Percentiles rank a stretch among this genome's conserved stretches.
Evolutionary conservation across 2,329 filamentous ascomycete species (phyloP).

Genomic region (Cercospora canescens): DNA sequence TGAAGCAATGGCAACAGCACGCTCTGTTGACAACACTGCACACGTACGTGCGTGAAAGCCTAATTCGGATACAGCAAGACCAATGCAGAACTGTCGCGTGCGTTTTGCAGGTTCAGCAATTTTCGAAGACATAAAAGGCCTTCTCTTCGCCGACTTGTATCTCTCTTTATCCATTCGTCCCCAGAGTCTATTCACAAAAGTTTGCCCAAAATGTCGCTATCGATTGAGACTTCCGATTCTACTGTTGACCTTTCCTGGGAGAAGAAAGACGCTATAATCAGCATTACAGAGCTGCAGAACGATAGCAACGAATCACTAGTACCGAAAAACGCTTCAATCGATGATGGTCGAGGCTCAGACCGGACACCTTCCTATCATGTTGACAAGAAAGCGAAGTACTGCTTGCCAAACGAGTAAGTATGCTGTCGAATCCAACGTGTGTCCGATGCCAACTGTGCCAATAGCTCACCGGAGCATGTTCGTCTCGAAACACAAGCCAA

Average conservation of each 20-base stretch:
- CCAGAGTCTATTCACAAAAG: background rate
- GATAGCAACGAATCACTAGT: background rate
- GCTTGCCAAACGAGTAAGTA: conserved; percentile 8
- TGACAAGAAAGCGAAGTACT: conserved; percentile 7
- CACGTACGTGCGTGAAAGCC: too few species aligned
- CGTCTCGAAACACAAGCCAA: conserved; percentile 27
- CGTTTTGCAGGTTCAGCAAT: background rate
- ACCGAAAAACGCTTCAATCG: background rate
- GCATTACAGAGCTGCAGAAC: background rate
- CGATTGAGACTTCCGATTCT: background rate
- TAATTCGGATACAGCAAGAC: background rate
- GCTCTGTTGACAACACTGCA: too few species aligned
- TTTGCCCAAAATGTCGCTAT: background rate
- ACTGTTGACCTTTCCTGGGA: background rate
- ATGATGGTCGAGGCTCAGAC: background rate
- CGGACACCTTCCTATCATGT: conserved; percentile 6
- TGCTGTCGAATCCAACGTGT: background rate
- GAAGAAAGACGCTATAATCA: background rate
- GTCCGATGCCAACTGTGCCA: background rate
- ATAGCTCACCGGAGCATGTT: conserved; percentile 16
- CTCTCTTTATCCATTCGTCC: background rate
- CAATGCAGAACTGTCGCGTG: background rate
- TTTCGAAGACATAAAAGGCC: background rate
- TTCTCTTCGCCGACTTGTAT: background rate
- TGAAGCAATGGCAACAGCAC: too few species aligned